Conservation (phyloP, 208 protist genomes). For the Wallacemonas sp. region DNA sequence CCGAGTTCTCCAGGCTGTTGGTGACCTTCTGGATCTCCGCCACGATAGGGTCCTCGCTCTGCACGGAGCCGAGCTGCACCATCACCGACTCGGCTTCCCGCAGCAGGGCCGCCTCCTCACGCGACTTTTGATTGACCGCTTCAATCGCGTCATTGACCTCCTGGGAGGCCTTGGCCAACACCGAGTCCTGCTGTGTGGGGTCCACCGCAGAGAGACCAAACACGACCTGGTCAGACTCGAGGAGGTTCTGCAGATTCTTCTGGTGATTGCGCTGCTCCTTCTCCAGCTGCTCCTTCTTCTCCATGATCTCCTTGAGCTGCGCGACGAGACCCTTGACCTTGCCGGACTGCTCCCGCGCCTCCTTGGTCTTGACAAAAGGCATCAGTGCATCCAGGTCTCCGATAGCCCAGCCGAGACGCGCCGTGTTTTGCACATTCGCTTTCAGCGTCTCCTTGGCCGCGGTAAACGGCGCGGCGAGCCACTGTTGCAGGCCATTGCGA, state of each 20-base stretch:
- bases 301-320: constrained; percentile 56
- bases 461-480: constrained; percentile 44
- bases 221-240: constrained; percentile 74
- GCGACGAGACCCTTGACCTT: constrained; percentile 54
- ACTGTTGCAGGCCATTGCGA: constrained; percentile 47
- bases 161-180: constrained; percentile 50
- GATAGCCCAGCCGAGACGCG: constrained; percentile 72
- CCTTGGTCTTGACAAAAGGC: constrained; percentile 74
- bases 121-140: constrained; percentile 44
- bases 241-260: constrained; percentile 47
- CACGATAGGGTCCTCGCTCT: constrained; percentile 70
- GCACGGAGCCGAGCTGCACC: constrained; percentile 47
- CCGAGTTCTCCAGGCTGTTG: constrained; percentile 73
- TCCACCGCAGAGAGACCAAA: constrained; percentile 70
- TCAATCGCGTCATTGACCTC: constrained; percentile 65
- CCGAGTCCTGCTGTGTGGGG: constrained; percentile 39
- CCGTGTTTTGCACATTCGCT: constrained; percentile 52
- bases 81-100: constrained; percentile 47
- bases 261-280: constrained; percentile 36
- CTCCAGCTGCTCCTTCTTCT: constrained; percentile 34
- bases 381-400: constrained; percentile 80
- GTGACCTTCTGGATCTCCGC: constrained; percentile 75
- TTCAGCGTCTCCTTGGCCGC: constrained; percentile 48
- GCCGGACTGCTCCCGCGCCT: constrained; percentile 51
- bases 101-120: constrained; percentile 42